Base-by-base conservation (phyloP, 2,329 filamentous ascomycete species). In the Aspergillus sp. region DNA sequence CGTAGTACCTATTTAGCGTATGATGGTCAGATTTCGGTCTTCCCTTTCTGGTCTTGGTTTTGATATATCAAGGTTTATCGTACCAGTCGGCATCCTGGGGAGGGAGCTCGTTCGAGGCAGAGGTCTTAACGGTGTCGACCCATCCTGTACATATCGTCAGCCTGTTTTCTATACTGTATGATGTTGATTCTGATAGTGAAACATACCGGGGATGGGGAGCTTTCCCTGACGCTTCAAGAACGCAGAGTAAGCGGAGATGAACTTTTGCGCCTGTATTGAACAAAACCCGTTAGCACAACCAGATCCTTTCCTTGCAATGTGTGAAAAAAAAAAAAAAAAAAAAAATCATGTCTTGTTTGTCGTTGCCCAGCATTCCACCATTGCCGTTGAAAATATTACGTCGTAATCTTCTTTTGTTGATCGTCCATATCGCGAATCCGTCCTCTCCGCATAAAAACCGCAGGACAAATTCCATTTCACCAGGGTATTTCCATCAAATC, bases 51-150 rank as follows among this genome's bases (percentile, higher is more conserved):
- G 13, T 9, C 10, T 19, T 13, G 34, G 19, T 36, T 36, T 11
- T 36, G 11, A 19, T 8, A 30, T 37, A 27, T 74, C 75, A 28
- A 37, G 38, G 41, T 26, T 36, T 27, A 44, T 84, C 88, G 80
- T 83, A 94, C 93, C 93, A 98, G 83, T 98, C 93, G 71, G 90
- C 88, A 74, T 90, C 86, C 83, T 97, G 90, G 68, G 91, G 93
- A 68, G 91, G 91, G 64, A 98, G 87, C 81, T 98, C 93, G 78
- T 95, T 95, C 72, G 87, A 86, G 71, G 85, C 82, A 67, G 89
- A 91, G 63, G 91, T 96, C 87, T 98, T 98, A 79, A 97, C 93
- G 68, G 91, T 96, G 73, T 98, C 93, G 74, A 96, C 91, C 91
- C 91, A 97, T 80, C 89, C 90, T 94, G 44, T 44, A 35, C 19